Evolutionary conservation across 2,329 filamentous ascomycete genomes (phyloP).

Genomic region (Fusarium camptoceras): DNA sequence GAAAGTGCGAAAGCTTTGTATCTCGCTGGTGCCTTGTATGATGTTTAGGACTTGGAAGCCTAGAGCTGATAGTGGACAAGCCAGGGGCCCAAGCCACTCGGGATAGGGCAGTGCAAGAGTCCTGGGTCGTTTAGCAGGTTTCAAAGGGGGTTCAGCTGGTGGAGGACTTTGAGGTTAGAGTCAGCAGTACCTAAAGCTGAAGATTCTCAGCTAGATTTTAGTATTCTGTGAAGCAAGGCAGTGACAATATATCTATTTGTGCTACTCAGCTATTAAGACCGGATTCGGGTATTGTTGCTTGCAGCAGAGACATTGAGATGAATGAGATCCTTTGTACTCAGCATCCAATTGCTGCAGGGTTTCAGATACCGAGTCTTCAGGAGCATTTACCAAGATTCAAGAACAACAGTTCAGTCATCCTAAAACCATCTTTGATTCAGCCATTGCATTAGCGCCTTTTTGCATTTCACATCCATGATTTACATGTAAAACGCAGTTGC

Average conservation of each 20-base stretch:
- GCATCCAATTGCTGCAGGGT: background rate
- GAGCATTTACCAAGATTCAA: background rate
- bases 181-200: slow-evolving; percentile 3
- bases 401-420: background rate
- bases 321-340: background rate
- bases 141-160: slow-evolving; percentile 26
- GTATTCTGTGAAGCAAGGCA: background rate
- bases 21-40: slow-evolving; percentile 44
- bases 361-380: background rate
- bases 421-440: background rate
- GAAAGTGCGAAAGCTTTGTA: slow-evolving; percentile 41
- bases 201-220: background rate
- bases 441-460: background rate
- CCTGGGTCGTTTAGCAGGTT: slow-evolving; percentile 37
- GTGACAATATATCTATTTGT: background rate
- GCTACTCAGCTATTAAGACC: background rate
- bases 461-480: background rate
- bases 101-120: slow-evolving; percentile 23
- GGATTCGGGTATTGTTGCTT: slow-evolving; percentile 18
- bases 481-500: background rate
- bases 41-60: slow-evolving; percentile 20
- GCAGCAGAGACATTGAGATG: slow-evolving; percentile 13
- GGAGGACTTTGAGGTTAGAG: slow-evolving; percentile 6
- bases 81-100: slow-evolving; percentile 40
- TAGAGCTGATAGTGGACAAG: slow-evolving; percentile 21